These are phyloP conservation scores for Phoma sp. DNA, from an alignment of 2,329 filamentous ascomycete species.

Conservation along the genomic window DNA sequence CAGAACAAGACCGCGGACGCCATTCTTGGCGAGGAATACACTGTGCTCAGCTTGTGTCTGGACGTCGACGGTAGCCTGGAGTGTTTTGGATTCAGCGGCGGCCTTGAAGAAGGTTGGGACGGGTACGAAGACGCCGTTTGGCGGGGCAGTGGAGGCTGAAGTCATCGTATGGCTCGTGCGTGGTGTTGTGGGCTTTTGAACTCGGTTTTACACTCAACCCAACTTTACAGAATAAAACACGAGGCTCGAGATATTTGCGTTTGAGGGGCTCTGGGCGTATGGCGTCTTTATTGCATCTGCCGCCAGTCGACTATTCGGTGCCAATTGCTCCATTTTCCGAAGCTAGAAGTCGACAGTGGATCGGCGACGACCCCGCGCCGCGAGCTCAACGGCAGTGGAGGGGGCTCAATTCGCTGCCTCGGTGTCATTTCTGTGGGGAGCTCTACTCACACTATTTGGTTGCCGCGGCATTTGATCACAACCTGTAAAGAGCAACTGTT, in stretches of 20 bases:
- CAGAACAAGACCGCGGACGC: slow-evolving; percentile 67
- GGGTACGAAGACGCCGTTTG: slow-evolving; percentile 49
- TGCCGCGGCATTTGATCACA: slow-evolving; percentile 1
- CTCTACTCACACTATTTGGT: not conserved
- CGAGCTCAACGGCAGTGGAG: slow-evolving; percentile 5
- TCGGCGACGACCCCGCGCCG: slow-evolving; percentile 34
- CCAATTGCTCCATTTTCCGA: slow-evolving; percentile 35
- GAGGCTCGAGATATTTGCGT: not conserved
- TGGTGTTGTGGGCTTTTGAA: not conserved
- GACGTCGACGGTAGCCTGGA: slow-evolving; percentile 62
- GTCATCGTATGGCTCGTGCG: slow-evolving; percentile 15
- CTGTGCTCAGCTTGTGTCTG: slow-evolving; percentile 64
- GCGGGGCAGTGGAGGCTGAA: slow-evolving; percentile 18
- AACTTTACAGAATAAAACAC: not conserved
- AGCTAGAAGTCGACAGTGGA: slow-evolving; percentile 31
- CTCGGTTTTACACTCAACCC: slow-evolving; percentile 1
- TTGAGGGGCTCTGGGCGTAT: slow-evolving; percentile 10
- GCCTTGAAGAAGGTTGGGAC: slow-evolving; percentile 70
- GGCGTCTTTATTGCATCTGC: slow-evolving; percentile 19
- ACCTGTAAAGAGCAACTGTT: not conserved
- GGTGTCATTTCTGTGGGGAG: slow-evolving; percentile 2
- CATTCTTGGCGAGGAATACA: slow-evolving; percentile 65
- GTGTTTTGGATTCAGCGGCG: slow-evolving; percentile 52
- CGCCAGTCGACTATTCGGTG: slow-evolving; percentile 26
- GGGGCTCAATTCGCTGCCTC: slow-evolving; percentile 8